Evolutionary conservation across 495 filamentous ascomycete species (phyloP), one percentile per base, ranked within the genome.

Genomic region (Lophiotrema nucula): DNA sequence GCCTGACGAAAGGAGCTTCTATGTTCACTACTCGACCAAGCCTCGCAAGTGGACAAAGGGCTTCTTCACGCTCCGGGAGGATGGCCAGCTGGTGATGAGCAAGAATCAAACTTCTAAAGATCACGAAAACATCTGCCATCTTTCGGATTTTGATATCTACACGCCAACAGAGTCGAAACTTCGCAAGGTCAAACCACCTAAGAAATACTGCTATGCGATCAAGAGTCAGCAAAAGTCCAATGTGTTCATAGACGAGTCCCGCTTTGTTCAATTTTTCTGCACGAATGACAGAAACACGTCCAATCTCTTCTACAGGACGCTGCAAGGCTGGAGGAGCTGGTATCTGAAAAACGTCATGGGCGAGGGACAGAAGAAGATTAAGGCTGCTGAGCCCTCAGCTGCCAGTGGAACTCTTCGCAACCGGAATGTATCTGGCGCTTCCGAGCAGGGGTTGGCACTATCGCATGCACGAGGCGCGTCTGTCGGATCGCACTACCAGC

Each of bases 101-200:
- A 96, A 93, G 69, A 91, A 88, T 60, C 71, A 77, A 43, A 57
- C 73, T 10, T 77, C 72, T 8, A 86, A 85, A 66, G 87, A 95
- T 46, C 67, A 73, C 10, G 70, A 76, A 0, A 87, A 82, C 57
- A 75, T 93, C 26, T 97, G 95, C 67, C 89, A 95, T 70, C 71
- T 98, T 13, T 89, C 91, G 10, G 93, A 97, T 69, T 98, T 92
- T 64, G 93, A 98, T 63, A 88, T 96, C 37, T 96, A 96, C 71
- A 81, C 77, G 6, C 86, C 89, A 10, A 86, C 81, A 2, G 77
- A 83, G 35, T 79, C 81, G 13, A 81, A 87, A 56, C 18, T 61
- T 22, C 8, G 55, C 10, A 71, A 69, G 53, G 66, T 75, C 49
- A 73, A 68, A 44, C 73, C 81, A 4, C 80, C 86, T 23, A 83